phyloP scores from a whole-genome alignment of 495 filamentous ascomycete genomes.

The Neurospora pannonica region DNA sequence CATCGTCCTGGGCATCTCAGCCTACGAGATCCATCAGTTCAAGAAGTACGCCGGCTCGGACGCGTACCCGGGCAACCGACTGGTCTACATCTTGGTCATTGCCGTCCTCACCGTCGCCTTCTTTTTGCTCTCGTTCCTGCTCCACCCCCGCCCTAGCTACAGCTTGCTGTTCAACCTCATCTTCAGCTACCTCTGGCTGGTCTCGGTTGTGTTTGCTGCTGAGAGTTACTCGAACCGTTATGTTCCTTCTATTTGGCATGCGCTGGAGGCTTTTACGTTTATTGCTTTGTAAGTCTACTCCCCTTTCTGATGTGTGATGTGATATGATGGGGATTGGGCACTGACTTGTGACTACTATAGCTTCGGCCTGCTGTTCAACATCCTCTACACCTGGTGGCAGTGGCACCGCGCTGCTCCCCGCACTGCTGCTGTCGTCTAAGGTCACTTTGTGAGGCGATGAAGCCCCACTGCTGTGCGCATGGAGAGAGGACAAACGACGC shows the following conservation, averaged over 20 bases:
- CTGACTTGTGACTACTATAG: slow-evolving; percentile 31
- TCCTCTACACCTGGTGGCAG: slow-evolving; percentile 39
- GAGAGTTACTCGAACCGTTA: slow-evolving; percentile 26
- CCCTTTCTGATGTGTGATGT: background rate
- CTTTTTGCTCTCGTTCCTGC: slow-evolving; percentile 48
- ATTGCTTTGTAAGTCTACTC: slow-evolving; percentile 47
- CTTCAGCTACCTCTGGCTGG: slow-evolving; percentile 59
- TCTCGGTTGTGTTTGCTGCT: slow-evolving; percentile 49
- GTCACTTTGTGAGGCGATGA: background rate
- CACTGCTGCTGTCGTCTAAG: slow-evolving; percentile 18
- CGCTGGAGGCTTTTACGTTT: slow-evolving; percentile 52
- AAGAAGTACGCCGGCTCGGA: slow-evolving; percentile 9
- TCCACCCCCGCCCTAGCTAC: slow-evolving; percentile 39
- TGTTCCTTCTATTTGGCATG: slow-evolving; percentile 31
- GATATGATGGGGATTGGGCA: background rate
- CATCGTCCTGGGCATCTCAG: slow-evolving; percentile 51
- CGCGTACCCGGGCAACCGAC: slow-evolving; percentile 29
- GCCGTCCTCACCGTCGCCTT: slow-evolving; percentile 48
- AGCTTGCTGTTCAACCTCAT: slow-evolving; percentile 47
- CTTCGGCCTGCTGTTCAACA: slow-evolving; percentile 46
- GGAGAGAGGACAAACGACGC: background rate
- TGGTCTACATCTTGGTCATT: slow-evolving; percentile 49
- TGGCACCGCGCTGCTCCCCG: slow-evolving; percentile 17
- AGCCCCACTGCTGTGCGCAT: background rate
- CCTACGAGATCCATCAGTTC: slow-evolving; percentile 36